Conservation (phyloP, 2,329 filamentous ascomycete species). For the Fusarium torulosum region DNA sequence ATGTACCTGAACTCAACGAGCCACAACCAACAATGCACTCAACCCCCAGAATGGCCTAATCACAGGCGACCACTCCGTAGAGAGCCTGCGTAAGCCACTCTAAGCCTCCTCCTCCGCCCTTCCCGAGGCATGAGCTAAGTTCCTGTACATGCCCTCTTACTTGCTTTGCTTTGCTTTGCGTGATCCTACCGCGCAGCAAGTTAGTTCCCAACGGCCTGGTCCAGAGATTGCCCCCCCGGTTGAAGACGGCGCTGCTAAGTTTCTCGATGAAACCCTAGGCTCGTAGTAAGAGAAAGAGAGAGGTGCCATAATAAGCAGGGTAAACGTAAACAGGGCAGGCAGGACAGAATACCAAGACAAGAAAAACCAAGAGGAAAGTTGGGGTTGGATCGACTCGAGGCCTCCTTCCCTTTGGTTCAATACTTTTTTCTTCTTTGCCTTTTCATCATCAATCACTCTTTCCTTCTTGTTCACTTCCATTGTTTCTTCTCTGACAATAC, state of each 20-base stretch:
- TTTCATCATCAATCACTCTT: constrained; percentile 10
- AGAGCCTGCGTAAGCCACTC: constrained; percentile 29
- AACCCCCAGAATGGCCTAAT: constrained; percentile 2
- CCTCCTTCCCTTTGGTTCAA: constrained; percentile 24
- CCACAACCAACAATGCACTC: constrained; percentile 44
- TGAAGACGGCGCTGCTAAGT: constrained; percentile 21
- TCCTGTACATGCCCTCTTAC: constrained; percentile 29
- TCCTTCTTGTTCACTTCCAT: constrained; percentile 19
- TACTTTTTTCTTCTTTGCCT: constrained; percentile 9
- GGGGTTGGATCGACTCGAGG: constrained; percentile 33
- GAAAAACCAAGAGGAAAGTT: constrained; percentile 14
- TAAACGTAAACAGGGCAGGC: constrained; percentile 14
- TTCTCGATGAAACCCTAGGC: constrained; percentile 34
- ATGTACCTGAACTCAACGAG: constrained; percentile 31
- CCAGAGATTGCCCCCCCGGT: constrained; percentile 19
- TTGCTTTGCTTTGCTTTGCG: constrained; percentile 7
- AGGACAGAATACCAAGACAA: constrained; percentile 27
- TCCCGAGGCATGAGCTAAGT: constrained; percentile 32
- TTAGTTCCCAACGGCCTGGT: constrained; percentile 37
- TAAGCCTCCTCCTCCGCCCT: constrained; percentile 30
- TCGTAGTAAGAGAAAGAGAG: neutral
- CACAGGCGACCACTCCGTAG: neutral
- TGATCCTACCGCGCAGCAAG: constrained; percentile 5
- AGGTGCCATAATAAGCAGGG: neutral
- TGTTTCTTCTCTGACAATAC: constrained; percentile 2